Conservation (phyloP, 345 rosid species). For the Ceriops zippeliana region DNA sequence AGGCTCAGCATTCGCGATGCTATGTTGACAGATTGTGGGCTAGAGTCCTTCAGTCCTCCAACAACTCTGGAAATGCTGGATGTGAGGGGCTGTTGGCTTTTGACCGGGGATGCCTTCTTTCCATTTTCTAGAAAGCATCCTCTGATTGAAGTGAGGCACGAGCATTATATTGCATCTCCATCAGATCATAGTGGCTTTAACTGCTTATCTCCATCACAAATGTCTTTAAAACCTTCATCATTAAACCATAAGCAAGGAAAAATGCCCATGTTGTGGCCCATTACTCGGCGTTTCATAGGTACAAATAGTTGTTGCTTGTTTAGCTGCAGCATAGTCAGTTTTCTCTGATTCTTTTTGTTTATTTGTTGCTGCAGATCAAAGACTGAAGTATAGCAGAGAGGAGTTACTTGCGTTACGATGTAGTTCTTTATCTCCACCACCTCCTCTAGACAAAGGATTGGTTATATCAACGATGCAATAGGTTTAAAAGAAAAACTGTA, state of each 20-base stretch:
- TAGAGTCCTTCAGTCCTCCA: slow-evolving; percentile 57
- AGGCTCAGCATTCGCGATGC: slow-evolving; percentile 55
- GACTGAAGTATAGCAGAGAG: slow-evolving; percentile 65
- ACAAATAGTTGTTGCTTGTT: neutral
- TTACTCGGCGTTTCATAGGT: slow-evolving; percentile 21
- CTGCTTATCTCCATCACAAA: slow-evolving; percentile 26
- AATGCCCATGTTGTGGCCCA: slow-evolving; percentile 22
- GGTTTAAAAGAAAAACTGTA: neutral
- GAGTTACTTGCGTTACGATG: slow-evolving; percentile 52
- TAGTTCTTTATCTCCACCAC: slow-evolving; percentile 35
- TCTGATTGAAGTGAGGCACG: slow-evolving; percentile 56
- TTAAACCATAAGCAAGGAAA: slow-evolving; percentile 22
- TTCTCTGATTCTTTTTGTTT: neutral
- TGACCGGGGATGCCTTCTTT: slow-evolving; percentile 46
- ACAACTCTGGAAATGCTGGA: slow-evolving; percentile 49
- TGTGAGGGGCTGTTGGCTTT: slow-evolving; percentile 90
- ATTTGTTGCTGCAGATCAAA: slow-evolving; percentile 49
- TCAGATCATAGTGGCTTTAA: slow-evolving; percentile 24
- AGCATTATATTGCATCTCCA: slow-evolving; percentile 23
- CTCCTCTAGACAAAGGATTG: slow-evolving; percentile 6
- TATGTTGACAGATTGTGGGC: slow-evolving; percentile 62
- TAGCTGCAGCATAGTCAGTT: neutral
- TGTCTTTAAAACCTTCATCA: slow-evolving; percentile 16
- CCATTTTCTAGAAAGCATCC: slow-evolving; percentile 51
- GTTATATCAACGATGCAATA: neutral